phyloP scores from a whole-genome alignment of 495 filamentous ascomycete genomes.

The Aspergillus hancockii region DNA sequence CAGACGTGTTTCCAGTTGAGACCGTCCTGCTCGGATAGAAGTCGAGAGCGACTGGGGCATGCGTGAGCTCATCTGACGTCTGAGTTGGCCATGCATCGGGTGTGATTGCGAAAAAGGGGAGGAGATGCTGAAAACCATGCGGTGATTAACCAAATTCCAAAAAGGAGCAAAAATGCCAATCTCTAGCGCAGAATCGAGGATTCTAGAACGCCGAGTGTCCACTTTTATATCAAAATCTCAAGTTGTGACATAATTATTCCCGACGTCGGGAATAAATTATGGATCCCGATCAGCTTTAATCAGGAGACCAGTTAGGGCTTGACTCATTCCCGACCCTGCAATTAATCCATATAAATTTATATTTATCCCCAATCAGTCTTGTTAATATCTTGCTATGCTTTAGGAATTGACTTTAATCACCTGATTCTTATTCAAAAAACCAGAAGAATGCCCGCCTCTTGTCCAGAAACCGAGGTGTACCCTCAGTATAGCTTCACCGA shows the following conservation, averaged over 20 bases:
- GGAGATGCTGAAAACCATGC: background rate
- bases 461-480: background rate
- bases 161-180: background rate
- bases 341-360: background rate
- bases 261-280: constrained; percentile 2
- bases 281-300: background rate
- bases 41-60: background rate
- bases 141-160: too few species aligned
- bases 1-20: background rate
- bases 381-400: background rate
- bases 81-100: background rate
- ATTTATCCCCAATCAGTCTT: background rate
- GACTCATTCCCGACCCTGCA: constrained; percentile 1
- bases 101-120: background rate
- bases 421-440: background rate
- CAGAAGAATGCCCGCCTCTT: background rate
- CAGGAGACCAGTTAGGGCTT: background rate
- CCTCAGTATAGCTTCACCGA: constrained; percentile 42
- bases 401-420: background rate
- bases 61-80: background rate
- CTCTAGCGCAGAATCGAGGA: too few species aligned
- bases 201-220: background rate
- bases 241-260: background rate
- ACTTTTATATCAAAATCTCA: background rate
- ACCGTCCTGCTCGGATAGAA: background rate